Evolutionary conservation across 768 basidiomycete genomes (phyloP).

Genomic region (Pluteus cervinus): DNA sequence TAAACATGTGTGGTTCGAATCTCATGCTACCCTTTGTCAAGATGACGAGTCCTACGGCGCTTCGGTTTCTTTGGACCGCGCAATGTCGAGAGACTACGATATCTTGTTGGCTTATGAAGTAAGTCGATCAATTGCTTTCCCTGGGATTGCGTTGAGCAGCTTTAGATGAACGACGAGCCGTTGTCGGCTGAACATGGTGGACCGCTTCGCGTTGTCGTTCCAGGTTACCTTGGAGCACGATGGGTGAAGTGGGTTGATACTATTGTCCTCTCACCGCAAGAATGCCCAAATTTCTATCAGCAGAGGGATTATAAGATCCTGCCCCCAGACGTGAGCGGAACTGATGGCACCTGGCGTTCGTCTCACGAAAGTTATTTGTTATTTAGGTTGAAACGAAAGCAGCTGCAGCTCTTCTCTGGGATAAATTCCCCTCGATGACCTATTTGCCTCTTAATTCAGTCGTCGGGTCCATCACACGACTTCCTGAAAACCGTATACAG

Average conservation of each 20-base stretch:
- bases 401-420: slow-evolving; percentile 40
- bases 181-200: slow-evolving; percentile 58
- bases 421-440: slow-evolving; percentile 52
- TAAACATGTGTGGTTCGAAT: slow-evolving; percentile 55
- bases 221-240: slow-evolving; percentile 62
- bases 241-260: slow-evolving; percentile 76
- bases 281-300: slow-evolving; percentile 68
- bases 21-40: slow-evolving; percentile 53
- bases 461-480: slow-evolving; percentile 35
- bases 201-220: slow-evolving; percentile 62
- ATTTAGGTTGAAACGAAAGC: slow-evolving; percentile 40
- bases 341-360: slow-evolving; percentile 2
- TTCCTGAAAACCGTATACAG: slow-evolving; percentile 26
- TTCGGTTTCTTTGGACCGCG: slow-evolving; percentile 52
- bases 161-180: slow-evolving; percentile 61
- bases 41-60: slow-evolving; percentile 59
- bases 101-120: slow-evolving; percentile 63
- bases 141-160: slow-evolving; percentile 1
- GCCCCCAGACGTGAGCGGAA: slow-evolving; percentile 37
- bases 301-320: slow-evolving; percentile 67
- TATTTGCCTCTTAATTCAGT: slow-evolving; percentile 58
- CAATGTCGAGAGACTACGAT: slow-evolving; percentile 37
- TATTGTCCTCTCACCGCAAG: slow-evolving; percentile 43
- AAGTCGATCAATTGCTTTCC: slow-evolving; percentile 2
- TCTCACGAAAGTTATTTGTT: slow-evolving; percentile 8